Evolutionary conservation across 129 eudicot genomes (phyloP).

Genomic region (Calendula officinalis): DNA sequence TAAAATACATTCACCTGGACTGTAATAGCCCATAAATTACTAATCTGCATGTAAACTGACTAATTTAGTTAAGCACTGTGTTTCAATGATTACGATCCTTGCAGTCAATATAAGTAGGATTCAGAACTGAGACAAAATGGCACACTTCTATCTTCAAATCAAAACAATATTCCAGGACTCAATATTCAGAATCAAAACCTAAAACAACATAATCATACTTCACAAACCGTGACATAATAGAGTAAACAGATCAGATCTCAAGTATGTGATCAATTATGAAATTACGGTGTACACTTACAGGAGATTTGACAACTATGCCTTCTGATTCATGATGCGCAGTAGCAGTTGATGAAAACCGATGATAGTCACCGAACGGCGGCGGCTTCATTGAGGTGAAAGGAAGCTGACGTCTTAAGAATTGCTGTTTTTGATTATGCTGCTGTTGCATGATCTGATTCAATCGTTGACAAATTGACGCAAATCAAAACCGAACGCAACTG

Average conservation of each 20-base stretch:
- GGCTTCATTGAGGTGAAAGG: constrained; percentile 75
- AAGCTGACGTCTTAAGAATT: constrained; percentile 50
- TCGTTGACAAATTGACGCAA: constrained; percentile 33
- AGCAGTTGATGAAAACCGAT: constrained; percentile 45
- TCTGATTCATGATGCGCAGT: constrained; percentile 37
- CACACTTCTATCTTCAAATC: constrained; percentile 11
- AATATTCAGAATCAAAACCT: background rate
- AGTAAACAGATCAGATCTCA: constrained; percentile 22
- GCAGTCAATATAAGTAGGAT: background rate
- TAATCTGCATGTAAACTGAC: background rate
- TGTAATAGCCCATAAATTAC: constrained; percentile 1
- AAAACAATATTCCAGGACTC: background rate
- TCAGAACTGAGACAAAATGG: background rate
- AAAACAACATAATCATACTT: background rate
- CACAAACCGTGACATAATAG: constrained; percentile 4
- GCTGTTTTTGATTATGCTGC: background rate
- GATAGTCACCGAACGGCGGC: constrained; percentile 86
- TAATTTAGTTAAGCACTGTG: constrained; percentile 19
- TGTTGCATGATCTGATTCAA: constrained; percentile 41
- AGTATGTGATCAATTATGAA: background rate
- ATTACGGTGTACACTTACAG: constrained; percentile 43
- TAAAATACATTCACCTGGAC: background rate
- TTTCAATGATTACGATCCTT: constrained; percentile 2
- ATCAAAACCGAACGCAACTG: constrained; percentile 19
- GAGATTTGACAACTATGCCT: constrained; percentile 62